Evolutionary conservation across 495 filamentous ascomycete genomes (phyloP), one percentile per base, ranked within the genome.

Genomic region (Pseudomonodictys pantanalensis): DNA sequence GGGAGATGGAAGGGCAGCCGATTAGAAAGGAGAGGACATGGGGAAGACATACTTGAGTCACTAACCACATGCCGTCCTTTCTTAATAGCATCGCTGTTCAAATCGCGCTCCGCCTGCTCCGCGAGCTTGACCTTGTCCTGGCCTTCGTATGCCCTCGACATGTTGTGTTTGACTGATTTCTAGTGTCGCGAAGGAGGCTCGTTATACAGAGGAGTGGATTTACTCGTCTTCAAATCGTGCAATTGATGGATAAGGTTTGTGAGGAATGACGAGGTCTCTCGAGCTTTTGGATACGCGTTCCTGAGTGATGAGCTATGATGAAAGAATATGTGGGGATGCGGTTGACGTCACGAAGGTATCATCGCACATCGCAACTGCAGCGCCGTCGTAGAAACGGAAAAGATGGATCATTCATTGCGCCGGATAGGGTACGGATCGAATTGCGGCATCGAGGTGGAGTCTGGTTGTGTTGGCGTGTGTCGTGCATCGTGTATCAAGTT

Each of bases 21-120:
- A 23, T 28, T 42, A 23, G 43, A 47, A 29, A 30, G 9, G 17
- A 29, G 20, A 48, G 23, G 39, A 49, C 24, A 30, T n/a, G n/a
- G n/a, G n/a, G 30, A 46, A 4, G 3, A 64, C 74, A 20, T 75
- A 82, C 79, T 74, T 22, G 76, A 78, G 58, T 79, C 75, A 62
- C 32, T 67, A 63, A 24, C 72, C 67, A 28, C 43, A 25, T 57
- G 47, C 38, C 60, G 53, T 10, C 79, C 79, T 33, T 73, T 72
- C 69, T 82, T 82, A 35, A 77, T 76, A 50, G 76, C 71, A 65
- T 78, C 67, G 47, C 76, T 75, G 71, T 83, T 82, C 32, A 84
- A 75, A 66, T 83, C 77, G 15, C 71, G 71, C 72, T 83, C 78
- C 25, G 80, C 76, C 48, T 78, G 68, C 64, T 75, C 64, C 17